A percentile compares a stretch with the other conserved stretches of the same genome.
phyloP scores from a whole-genome alignment of 1,284 basidiomycete genomes.

The Ganoderma meredithae region DNA sequence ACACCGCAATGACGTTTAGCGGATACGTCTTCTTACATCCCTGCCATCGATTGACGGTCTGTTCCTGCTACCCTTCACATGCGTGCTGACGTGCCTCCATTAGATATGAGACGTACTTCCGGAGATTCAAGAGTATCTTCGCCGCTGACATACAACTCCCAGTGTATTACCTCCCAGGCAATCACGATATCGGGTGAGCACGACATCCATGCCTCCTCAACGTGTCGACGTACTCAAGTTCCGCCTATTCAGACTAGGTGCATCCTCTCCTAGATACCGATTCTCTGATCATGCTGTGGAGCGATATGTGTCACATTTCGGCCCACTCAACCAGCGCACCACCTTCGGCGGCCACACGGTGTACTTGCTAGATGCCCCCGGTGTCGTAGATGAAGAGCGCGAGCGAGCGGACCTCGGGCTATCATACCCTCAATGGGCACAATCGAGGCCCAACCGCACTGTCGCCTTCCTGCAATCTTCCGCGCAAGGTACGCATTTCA shows the following conservation, averaged over 20 bases:
- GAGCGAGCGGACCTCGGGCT: slow-evolving; percentile 57
- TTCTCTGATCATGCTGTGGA: slow-evolving; percentile 68
- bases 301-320: slow-evolving; percentile 76
- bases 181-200: slow-evolving; percentile 82
- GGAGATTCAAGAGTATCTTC: slow-evolving; percentile 78
- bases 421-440: slow-evolving; percentile 64
- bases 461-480: slow-evolving; percentile 73
- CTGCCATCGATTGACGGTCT: neutral
- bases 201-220: slow-evolving; percentile 16
- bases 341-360: slow-evolving; percentile 75
- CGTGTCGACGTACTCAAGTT: slow-evolving; percentile 20
- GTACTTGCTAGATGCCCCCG: slow-evolving; percentile 78
- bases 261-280: slow-evolving; percentile 44
- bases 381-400: slow-evolving; percentile 83
- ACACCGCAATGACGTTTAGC: neutral
- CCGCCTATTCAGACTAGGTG: slow-evolving; percentile 58
- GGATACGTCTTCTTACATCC: neutral
- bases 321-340: slow-evolving; percentile 60
- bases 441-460: slow-evolving; percentile 59
- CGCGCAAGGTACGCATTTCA: slow-evolving; percentile 50
- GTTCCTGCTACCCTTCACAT: neutral
- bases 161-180: slow-evolving; percentile 83
- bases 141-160: slow-evolving; percentile 44
- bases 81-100: neutral
- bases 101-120: slow-evolving; percentile 75